phyloP scores from a whole-genome alignment of 768 basidiomycete genomes.

The Punctularia strigosozonata region DNA sequence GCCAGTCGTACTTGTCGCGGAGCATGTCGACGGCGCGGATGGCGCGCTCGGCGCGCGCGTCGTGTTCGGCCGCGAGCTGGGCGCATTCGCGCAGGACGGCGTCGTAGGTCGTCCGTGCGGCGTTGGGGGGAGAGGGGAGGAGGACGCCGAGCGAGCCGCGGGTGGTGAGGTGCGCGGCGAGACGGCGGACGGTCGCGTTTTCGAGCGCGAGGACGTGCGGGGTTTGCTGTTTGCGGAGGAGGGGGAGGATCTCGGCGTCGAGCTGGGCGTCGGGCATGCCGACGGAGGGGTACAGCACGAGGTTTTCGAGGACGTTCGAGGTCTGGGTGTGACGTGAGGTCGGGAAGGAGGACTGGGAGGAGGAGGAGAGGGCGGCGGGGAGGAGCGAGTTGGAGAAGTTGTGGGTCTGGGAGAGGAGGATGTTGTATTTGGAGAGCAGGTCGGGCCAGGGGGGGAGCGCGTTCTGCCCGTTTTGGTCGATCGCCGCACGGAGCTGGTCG shows the following conservation, averaged over 20 bases:
- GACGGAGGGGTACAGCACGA: slow-evolving; percentile 54
- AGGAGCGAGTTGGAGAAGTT: slow-evolving; percentile 54
- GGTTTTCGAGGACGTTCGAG: slow-evolving; percentile 52
- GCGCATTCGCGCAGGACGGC: slow-evolving; percentile 58
- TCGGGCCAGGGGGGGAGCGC: slow-evolving; percentile 82
- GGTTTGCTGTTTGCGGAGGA: slow-evolving; percentile 73
- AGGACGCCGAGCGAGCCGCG: slow-evolving; percentile 20
- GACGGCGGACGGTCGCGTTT: slow-evolving; percentile 57
- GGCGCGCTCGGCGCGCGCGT: slow-evolving; percentile 65
- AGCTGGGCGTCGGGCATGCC: slow-evolving; percentile 52
- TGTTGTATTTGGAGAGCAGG: slow-evolving; percentile 76
- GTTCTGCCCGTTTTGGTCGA: slow-evolving; percentile 43
- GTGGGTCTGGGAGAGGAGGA: slow-evolving; percentile 74
- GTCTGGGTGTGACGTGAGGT: slow-evolving; percentile 11
- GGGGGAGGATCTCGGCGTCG: slow-evolving; percentile 61
- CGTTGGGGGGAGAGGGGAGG: slow-evolving; percentile 15
- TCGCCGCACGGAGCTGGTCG: slow-evolving; percentile 44
- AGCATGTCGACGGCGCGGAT: slow-evolving; percentile 71
- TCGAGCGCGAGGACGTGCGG: slow-evolving; percentile 63
- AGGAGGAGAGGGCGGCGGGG: slow-evolving; percentile 8
- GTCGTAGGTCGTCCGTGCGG: slow-evolving; percentile 25
- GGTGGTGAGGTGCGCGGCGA: slow-evolving; percentile 49
- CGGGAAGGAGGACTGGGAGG: slow-evolving; percentile 9
- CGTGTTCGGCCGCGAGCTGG: slow-evolving; percentile 58
- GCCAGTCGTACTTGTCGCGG: slow-evolving; percentile 74